Base-by-base conservation (phyloP, 2,329 filamentous ascomycete species). In the Penicillium aurantiogriseum region DNA sequence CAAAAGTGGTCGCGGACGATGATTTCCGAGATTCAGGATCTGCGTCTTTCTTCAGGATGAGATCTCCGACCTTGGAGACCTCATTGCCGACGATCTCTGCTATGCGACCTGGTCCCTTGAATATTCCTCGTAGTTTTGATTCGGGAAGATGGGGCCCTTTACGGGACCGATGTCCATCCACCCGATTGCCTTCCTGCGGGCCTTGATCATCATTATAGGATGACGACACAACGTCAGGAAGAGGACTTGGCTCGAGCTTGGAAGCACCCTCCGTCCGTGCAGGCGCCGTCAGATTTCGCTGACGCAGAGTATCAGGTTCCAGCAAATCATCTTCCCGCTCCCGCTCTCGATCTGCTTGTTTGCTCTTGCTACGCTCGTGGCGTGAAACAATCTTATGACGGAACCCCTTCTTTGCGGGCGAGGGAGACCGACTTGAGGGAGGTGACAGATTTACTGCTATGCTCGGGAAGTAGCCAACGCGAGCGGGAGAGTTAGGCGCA, bases 31-130 rank as follows among this genome's bases (percentile, higher is more conserved):
- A 77, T 62, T 77, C 75, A 13, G 75, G 71, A 33, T 68, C 72
- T 23, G 74, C 68, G 33, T 88, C 85, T 65, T 82, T 84, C 63
- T 81, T 83, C 72, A 85, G 79, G 23, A 88, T 82, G 43, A 83
- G 78, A 49, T 85, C 84, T 17, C 84, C 83, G 35, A 88, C 80
- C 65, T 83, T 84, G 0, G 83, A 82, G 8, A 87, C 81, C 65
- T 88, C 86, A 59, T 80, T 81, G n/a, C 84, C 82, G 3, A 95
- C 83, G 31, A 91, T 82, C 31, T 85, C 89, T 59, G 91, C 89
- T 61, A 93, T 86, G 54, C 89, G 82, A 49, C 86, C 84, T 3
- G 68, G 67, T 0, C 87, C 88, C 75, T 91, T 93, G 75, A 96
- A 88, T 47, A 96, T 87, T 7, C 88, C 86, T 42, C 87, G 85